These are phyloP conservation scores for Aspergillus bombycis DNA, from an alignment of 2,329 filamentous ascomycete species.

Conservation along the genomic window DNA sequence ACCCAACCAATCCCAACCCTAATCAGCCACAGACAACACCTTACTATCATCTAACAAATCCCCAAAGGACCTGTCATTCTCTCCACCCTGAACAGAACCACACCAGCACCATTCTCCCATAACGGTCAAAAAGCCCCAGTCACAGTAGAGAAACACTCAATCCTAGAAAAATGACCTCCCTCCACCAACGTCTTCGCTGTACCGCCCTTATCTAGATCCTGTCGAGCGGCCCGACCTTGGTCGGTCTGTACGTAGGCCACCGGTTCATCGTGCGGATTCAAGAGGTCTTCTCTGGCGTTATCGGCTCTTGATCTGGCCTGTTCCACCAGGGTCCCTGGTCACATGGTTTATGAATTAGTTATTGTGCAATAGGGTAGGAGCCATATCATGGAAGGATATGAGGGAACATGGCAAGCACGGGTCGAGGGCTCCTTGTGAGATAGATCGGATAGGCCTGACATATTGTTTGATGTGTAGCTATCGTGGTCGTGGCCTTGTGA, in stretches of 20 bases:
- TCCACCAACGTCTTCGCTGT: conserved; percentile 1
- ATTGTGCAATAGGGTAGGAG: not conserved
- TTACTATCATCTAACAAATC: not conserved
- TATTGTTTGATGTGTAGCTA: not conserved
- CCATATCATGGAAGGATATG: not conserved
- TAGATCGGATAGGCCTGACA: conserved; percentile 9
- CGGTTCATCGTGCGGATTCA: not conserved
- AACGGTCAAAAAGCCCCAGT: not conserved
- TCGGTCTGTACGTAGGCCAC: conserved; percentile 1
- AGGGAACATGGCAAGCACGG: conserved; percentile 1
- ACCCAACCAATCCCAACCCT: not conserved
- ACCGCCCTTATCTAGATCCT: conserved; percentile 3
- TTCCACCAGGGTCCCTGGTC: not conserved
- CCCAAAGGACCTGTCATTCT: not conserved
- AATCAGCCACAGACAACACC: not conserved
- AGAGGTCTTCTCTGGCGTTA: conserved; percentile 3
- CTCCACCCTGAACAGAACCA: not conserved
- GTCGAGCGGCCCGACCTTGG: not conserved
- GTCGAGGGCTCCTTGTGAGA: conserved; percentile 15
- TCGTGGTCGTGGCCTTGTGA: not conserved
- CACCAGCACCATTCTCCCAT: not conserved
- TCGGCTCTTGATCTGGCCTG: not conserved
- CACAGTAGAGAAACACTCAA: not conserved
- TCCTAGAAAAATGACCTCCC: not conserved
- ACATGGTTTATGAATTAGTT: not conserved